A percentile compares a stretch with the other conserved stretches of the same genome.
Conservation (phyloP, 1,284 basidiomycete species). For the Trichosporon sp. region DNA sequence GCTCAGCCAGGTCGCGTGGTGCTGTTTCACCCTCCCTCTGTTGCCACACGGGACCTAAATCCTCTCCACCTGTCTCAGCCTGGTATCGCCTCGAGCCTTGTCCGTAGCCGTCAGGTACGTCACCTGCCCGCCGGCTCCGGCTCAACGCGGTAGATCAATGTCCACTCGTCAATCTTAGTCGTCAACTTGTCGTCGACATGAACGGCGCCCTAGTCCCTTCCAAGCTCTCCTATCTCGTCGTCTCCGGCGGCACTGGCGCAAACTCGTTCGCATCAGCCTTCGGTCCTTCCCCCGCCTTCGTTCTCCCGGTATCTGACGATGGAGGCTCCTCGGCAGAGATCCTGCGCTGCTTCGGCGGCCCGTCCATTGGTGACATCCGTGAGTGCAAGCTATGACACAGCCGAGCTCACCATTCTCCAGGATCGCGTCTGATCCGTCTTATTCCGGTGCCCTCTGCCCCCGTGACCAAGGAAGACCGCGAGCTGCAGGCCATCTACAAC, state of each 20-base stretch:
- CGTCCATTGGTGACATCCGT: conserved; percentile 53
- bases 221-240: conserved; percentile 46
- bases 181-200: neutral
- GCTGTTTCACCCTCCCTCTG: neutral
- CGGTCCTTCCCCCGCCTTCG: conserved; percentile 49
- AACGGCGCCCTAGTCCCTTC: neutral
- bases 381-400: conserved; percentile 13
- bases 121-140: neutral
- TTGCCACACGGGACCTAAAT: neutral
- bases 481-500: conserved; percentile 60
- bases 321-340: conserved; percentile 53
- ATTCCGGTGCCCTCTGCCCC: conserved; percentile 44
- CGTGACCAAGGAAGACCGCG: conserved; percentile 31
- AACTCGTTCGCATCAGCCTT: conserved; percentile 55
- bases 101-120: neutral
- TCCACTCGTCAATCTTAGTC: neutral
- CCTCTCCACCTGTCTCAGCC: neutral
- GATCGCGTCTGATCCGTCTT: conserved; percentile 54
- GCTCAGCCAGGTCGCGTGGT: neutral
- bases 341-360: conserved; percentile 52
- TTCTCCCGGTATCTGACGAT: conserved; percentile 55
- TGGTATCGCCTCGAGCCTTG: neutral
- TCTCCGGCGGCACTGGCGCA: conserved; percentile 55
- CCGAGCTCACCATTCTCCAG: conserved; percentile 18
- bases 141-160: neutral